Evolutionary conservation across 345 rosid species (phyloP), one percentile per base, ranked within the genome.

Genomic region (Salix koriyanagi): DNA sequence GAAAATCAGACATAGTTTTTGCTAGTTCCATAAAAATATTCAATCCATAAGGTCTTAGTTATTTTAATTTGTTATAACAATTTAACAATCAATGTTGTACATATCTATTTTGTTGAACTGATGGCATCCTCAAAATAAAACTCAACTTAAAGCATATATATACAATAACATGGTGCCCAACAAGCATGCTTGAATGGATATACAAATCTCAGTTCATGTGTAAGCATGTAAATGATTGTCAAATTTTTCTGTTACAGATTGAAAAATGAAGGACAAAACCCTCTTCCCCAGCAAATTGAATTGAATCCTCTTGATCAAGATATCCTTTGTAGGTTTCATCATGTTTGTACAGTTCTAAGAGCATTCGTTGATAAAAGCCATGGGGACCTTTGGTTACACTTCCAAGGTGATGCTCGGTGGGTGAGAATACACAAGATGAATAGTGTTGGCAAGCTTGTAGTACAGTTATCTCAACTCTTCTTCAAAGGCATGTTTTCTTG

Each of bases 321-420:
- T 67, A 65, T 25, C 65, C 15, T 76, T 26, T 11, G 16, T n/a
- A 42, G 66, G 18, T 80, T 80, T 75, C 28, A 6, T 18, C 8
- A 19, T 25, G 4, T 80, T 10, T 56, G 79, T 18, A 75, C 79
- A 16, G 54, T 76, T 42, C 44, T 80, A 71, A 80, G 79, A 67
- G 73, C 76, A 12, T 30, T 32, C 14, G 69, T 68, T 7, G 64
- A 77, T 65, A 14, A 4, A 42, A 25, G 8, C 36, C 76, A 81
- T 77, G 81, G 66, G 74, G 70, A 74, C 12, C 25, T 77, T 44
- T 78, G 64, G 25, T 13, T 8, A 10, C 76, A 28, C 39, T 70
- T 77, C 25, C 54, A 5, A 2, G 64, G 61, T 28, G 28, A 42
- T 36, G 37, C 37, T 36, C 37, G 37, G 37, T 36, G 37, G 37